A percentile compares a stretch with the other conserved stretches of the same genome.
These are phyloP conservation scores for Yamadazyma membranifaciens DNA, from an alignment of 1,139 yeast species.

Conservation along the genomic window DNA sequence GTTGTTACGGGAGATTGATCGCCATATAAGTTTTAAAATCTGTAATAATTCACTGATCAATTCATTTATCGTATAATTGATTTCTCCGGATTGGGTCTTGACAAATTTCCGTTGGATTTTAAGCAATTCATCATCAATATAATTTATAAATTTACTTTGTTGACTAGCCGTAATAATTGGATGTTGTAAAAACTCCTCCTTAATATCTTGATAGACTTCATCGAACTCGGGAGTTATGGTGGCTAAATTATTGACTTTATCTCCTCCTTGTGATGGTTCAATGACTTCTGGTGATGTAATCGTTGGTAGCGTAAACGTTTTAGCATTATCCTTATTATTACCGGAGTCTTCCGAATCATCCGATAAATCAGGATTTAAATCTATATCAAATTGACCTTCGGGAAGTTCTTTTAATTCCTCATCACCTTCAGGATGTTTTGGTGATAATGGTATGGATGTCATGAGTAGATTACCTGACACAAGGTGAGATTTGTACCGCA, in stretches of 20 bases:
- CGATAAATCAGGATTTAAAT: slow-evolving; percentile 41
- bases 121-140: slow-evolving; percentile 58
- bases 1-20: slow-evolving; percentile 33
- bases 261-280: neutral
- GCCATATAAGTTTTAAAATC: slow-evolving; percentile 58
- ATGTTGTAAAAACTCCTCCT: slow-evolving; percentile 9
- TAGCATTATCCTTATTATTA: slow-evolving; percentile 9
- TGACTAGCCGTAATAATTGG: slow-evolving; percentile 31
- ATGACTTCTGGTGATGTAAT: neutral
- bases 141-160: slow-evolving; percentile 59
- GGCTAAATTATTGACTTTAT: neutral
- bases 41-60: slow-evolving; percentile 46
- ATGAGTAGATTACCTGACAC: slow-evolving; percentile 1
- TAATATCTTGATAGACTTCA: slow-evolving; percentile 10
- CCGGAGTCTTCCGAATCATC: slow-evolving; percentile 24
- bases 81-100: slow-evolving; percentile 49
- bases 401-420: slow-evolving; percentile 38
- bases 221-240: slow-evolving; percentile 11
- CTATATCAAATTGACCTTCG: slow-evolving; percentile 31
- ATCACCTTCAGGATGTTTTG: slow-evolving; percentile 47
- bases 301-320: no score
- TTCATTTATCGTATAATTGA: slow-evolving; percentile 33
- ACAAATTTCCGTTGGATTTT: slow-evolving; percentile 63
- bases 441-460: slow-evolving; percentile 38
- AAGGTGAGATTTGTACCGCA: no score